phyloP scores from a whole-genome alignment of 2,329 filamentous ascomycete species.

The Juglanconis oblonga region DNA sequence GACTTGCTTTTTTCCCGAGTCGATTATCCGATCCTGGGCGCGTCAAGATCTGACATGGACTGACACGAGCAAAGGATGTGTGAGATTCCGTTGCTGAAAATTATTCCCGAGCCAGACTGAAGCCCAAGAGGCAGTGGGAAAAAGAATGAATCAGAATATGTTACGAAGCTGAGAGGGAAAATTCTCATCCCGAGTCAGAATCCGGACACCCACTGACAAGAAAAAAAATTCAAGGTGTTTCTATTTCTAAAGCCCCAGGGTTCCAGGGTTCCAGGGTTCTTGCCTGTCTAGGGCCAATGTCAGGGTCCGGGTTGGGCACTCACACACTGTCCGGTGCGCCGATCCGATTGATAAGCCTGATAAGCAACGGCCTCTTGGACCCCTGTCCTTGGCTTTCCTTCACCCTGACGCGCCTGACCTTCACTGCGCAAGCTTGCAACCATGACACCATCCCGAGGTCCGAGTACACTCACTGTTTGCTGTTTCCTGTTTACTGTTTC shows the following conservation, averaged over 20 bases:
- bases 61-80: constrained; percentile 6
- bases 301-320: too few relatives aligned
- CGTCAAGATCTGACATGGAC: background rate
- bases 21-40: constrained; percentile 13
- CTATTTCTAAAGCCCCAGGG: background rate
- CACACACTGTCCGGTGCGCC: too few relatives aligned
- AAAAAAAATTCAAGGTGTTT: background rate
- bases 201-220: too few relatives aligned
- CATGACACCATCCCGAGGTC: too few relatives aligned
- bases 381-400: too few relatives aligned
- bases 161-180: background rate
- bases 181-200: constrained; percentile 14
- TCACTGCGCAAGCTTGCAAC: too few relatives aligned
- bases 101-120: constrained; percentile 1
- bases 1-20: background rate
- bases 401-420: too few relatives aligned
- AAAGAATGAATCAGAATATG: constrained; percentile 15
- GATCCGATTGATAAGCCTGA: too few relatives aligned
- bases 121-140: background rate
- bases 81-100: background rate
- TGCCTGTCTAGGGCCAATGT: background rate
- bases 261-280: background rate
- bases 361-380: too few relatives aligned
- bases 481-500: too few relatives aligned
- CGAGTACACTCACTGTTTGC: too few relatives aligned